Evolutionary conservation across 768 basidiomycete species (phyloP).

Genomic region (Leccinum arenicola): DNA sequence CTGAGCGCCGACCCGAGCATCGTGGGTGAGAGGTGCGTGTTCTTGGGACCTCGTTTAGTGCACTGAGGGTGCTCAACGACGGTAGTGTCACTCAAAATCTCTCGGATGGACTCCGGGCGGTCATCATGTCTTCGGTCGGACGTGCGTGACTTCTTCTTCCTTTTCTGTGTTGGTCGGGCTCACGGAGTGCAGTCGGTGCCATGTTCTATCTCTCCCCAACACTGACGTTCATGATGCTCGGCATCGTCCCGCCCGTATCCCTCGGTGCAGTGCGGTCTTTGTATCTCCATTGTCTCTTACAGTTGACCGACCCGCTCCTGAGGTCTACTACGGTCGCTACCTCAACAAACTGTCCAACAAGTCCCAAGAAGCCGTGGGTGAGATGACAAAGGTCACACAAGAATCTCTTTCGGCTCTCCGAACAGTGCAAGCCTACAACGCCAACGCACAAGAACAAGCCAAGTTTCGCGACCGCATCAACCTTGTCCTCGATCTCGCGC

Average conservation of each 20-base stretch:
- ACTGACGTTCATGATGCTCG: constrained; percentile 88
- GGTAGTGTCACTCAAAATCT: constrained; percentile 68
- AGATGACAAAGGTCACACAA: constrained; percentile 88
- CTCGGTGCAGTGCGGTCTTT: constrained; percentile 62
- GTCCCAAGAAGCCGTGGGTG: constrained; percentile 93
- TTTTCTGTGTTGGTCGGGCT: background rate
- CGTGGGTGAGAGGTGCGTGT: constrained; percentile 80
- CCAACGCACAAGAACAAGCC: constrained; percentile 67
- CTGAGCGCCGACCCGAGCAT: constrained; percentile 90
- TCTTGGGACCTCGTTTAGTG: background rate
- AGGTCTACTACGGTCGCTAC: constrained; percentile 97
- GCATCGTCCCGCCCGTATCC: constrained; percentile 85
- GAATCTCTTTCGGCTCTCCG: constrained; percentile 86
- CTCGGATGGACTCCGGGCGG: constrained; percentile 75
- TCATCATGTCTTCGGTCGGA: constrained; percentile 93
- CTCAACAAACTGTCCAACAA: constrained; percentile 85
- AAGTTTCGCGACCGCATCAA: constrained; percentile 71
- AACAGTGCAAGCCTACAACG: constrained; percentile 92
- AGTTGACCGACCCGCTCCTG: constrained; percentile 3
- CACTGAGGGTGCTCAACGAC: background rate
- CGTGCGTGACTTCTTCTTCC: constrained; percentile 45
- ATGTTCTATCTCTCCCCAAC: constrained; percentile 48
- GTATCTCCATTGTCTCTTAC: background rate
- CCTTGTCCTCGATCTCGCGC: constrained; percentile 68
- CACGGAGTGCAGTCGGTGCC: background rate